phyloP scores from a whole-genome alignment of 305 asterid species.

The Fraxinus greggii region DNA sequence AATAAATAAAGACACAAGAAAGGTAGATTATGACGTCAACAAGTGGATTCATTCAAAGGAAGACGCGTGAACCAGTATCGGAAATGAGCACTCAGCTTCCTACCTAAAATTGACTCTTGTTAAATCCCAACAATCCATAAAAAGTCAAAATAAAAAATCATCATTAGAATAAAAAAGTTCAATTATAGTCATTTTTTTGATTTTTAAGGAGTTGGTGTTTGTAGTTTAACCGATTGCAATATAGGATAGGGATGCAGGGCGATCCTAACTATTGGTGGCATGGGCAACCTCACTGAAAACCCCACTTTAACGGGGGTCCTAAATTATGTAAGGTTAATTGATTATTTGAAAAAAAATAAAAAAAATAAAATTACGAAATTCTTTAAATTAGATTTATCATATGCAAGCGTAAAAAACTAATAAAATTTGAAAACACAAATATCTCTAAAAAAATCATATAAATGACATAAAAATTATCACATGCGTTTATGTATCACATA shows the following conservation, averaged over 20 bases:
- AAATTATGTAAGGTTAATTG: too few relatives aligned
- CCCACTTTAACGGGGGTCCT: too few relatives aligned
- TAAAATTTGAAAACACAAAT: too few relatives aligned
- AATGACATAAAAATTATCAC: too few relatives aligned
- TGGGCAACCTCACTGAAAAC: too few relatives aligned
- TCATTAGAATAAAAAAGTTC: not conserved
- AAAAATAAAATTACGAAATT: too few relatives aligned
- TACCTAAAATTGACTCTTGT: not conserved
- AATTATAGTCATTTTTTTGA: not conserved
- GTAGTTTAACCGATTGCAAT: not conserved
- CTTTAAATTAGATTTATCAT: too few relatives aligned
- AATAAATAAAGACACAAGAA: not conserved
- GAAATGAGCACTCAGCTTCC: not conserved
- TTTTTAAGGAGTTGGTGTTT: not conserved
- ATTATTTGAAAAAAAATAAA: too few relatives aligned
- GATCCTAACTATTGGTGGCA: too few relatives aligned
- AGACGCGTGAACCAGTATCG: not conserved
- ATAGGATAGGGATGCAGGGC: not conserved
- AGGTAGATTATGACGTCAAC: not conserved
- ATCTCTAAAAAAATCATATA: too few relatives aligned
- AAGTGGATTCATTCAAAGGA: not conserved
- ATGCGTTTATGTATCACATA: too few relatives aligned
- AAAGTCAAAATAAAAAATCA: not conserved
- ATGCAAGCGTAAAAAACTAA: too few relatives aligned
- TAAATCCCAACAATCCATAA: not conserved